phyloP scores from a whole-genome alignment of 768 basidiomycete genomes.

The Tricholoma flavovirens region DNA sequence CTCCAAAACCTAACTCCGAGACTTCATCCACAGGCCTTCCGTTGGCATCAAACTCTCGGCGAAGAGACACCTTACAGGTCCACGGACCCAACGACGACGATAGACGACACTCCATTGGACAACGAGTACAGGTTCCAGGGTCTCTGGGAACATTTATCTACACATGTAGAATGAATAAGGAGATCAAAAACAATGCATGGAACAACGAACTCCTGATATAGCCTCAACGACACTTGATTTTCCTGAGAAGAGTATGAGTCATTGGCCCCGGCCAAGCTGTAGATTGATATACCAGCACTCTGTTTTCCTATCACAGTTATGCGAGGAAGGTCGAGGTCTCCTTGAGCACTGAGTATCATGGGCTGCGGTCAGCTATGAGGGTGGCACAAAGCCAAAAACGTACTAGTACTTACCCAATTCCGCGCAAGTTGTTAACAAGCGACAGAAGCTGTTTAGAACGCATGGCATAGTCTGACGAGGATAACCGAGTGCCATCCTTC shows the following conservation, averaged over 20 bases:
- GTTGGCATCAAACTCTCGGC: constrained; percentile 28
- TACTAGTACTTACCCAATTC: constrained; percentile 2
- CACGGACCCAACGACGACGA: constrained; percentile 19
- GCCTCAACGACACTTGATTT: constrained; percentile 34
- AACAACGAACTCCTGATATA: constrained; percentile 1
- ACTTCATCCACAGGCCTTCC: constrained; percentile 21
- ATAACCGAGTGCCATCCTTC: not conserved
- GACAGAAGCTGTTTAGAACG: not conserved
- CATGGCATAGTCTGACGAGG: not conserved
- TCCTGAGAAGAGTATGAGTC: constrained; percentile 11
- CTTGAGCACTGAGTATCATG: constrained; percentile 29
- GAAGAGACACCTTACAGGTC: constrained; percentile 36
- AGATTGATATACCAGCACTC: constrained; percentile 31
- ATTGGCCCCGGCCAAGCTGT: not conserved
- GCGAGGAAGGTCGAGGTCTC: constrained; percentile 42
- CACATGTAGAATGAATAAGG: constrained; percentile 28
- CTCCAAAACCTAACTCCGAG: constrained; percentile 11
- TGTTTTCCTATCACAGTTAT: constrained; percentile 51
- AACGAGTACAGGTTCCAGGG: constrained; percentile 16
- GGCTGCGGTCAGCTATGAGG: not conserved
- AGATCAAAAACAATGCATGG: not conserved
- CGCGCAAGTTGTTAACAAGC: not conserved
- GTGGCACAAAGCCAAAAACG: not conserved
- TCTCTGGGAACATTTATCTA: not conserved
- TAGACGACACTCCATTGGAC: constrained; percentile 31